These are phyloP conservation scores for Coix lacrymajobi DNA, from an alignment of 176 grass and related monocot genomes.

Conservation along the genomic window DNA sequence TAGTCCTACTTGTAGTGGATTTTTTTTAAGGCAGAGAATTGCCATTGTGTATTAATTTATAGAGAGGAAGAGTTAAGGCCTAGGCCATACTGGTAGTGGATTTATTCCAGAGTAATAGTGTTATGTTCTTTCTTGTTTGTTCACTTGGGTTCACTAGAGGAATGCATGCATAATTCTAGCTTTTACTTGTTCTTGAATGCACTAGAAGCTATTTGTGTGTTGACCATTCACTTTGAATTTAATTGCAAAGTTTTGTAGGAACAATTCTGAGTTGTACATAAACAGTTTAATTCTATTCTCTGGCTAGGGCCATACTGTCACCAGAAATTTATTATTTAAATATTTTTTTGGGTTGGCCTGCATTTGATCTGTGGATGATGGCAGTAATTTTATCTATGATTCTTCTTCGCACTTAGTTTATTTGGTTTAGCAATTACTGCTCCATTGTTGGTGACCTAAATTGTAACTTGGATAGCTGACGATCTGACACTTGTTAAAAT, in stretches of 20 bases:
- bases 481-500: neutral
- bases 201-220: neutral
- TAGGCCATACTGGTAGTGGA: neutral
- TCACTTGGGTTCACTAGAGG: neutral
- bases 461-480: neutral
- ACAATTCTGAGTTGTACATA: neutral
- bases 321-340: neutral
- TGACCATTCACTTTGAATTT: conserved; percentile 7
- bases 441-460: neutral
- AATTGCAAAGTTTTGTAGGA: neutral
- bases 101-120: neutral
- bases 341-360: neutral
- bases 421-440: neutral
- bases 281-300: neutral
- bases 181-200: neutral
- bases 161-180: neutral
- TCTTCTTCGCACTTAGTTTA: neutral
- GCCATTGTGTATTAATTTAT: no score
- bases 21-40: neutral
- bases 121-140: neutral
- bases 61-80: no score
- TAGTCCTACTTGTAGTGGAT: neutral
- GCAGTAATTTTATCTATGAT: neutral
- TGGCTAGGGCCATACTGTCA: neutral
- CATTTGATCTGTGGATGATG: neutral